A percentile compares a stretch with the other conserved stretches of the same genome.
phyloP scores from a whole-genome alignment of 495 filamentous ascomycete species.

The Cudoniella acicularis region DNA sequence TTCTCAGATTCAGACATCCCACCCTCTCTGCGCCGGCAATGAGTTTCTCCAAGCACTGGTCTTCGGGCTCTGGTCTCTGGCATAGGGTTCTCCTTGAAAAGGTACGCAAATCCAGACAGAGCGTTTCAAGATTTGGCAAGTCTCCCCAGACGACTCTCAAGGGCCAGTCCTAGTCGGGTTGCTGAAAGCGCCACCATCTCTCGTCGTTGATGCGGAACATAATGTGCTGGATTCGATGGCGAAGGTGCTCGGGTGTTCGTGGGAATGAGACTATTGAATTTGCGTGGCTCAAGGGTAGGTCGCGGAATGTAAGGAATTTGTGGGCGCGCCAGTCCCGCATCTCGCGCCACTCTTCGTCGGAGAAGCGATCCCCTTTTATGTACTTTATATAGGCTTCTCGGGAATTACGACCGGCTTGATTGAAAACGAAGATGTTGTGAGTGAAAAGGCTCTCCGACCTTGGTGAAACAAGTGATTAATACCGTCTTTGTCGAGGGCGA shows the following conservation, averaged over 20 bases:
- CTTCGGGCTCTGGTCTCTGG: not conserved
- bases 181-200: not conserved
- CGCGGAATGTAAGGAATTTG: not conserved
- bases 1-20: not conserved
- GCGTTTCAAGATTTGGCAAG: not conserved
- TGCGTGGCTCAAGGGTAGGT: not conserved
- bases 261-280: not conserved
- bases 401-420: not conserved
- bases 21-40: not conserved
- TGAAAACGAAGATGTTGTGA: not conserved
- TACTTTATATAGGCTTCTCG: not conserved
- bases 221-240: not conserved
- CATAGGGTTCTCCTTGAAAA: not conserved
- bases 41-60: not conserved
- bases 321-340: not conserved
- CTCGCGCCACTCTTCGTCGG: not conserved
- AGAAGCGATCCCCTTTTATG: not conserved
- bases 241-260: not conserved
- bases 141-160: not conserved
- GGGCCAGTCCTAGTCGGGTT: not conserved
- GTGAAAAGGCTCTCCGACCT: not conserved
- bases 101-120: not conserved
- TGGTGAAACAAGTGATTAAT: not conserved
- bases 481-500: no score
- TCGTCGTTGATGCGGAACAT: not conserved